Base-by-base conservation (phyloP, 2,329 filamentous ascomycete genomes). In the Xylaria sp. region DNA sequence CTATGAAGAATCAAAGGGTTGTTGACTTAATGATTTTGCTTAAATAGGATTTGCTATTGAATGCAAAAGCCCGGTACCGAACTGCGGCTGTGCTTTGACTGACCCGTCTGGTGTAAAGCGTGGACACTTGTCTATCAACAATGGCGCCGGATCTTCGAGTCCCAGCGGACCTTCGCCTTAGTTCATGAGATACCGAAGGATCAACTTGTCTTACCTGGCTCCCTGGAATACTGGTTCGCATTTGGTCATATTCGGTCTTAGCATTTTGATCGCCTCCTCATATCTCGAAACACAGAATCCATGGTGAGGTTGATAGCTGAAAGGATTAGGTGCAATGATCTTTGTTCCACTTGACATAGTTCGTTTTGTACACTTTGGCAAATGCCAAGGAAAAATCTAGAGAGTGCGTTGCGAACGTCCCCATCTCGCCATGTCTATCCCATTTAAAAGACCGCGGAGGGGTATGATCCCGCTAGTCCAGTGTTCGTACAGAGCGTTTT, bases 401-500 rank as follows among this genome's bases (percentile, higher is more conserved):
- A 71, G 71, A 72, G 71, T 71, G 72, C 69, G 72, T 73, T 69
- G 51, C 39, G 68, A 73, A 70, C 69, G 67, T 72, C 73, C 71
- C 67, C 63, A 69, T 69, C 71, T 75, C 72, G 70, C 72, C 73
- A 72, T 72, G 72, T 77, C 75, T 76, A 76, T 71, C 65, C 71
- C 67, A 67, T 65, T 70, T 55, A 50, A 56, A 61, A 47, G 62
- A 69, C 57, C 67, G 63, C 58, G 61, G 62, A 47, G 57, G 70
- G 65, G 66, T 39, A 69, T 49, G 61, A 56, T 63, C 65, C 63
- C 57, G 49, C 51, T 70, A 71, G 72, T 76, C 73, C 75, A 75
- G 69, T 77, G 73, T 71, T 77, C 72, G 70, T 76, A 78, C 72
- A 74, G 22, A 60, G 57, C 61, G 56, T 63, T 79, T 79, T 95